Percentiles rank a stretch among this genome's conserved stretches.
phyloP scores from a whole-genome alignment of 2,329 filamentous ascomycete species.

The Botryosphaeria agaves region DNA sequence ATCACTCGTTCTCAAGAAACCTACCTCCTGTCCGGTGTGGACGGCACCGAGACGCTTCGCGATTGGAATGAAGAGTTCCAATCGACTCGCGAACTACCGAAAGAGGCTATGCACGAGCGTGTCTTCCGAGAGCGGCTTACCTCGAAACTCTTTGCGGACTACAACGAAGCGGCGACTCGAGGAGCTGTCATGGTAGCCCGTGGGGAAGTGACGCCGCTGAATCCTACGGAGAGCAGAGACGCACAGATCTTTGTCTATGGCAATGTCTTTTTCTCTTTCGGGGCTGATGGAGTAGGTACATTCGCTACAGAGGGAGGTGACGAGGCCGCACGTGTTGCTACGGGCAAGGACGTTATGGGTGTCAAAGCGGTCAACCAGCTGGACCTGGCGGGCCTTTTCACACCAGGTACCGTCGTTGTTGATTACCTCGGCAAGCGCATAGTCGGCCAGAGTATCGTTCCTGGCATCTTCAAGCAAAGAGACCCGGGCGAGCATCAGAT shows the following conservation, averaged over 20 bases:
- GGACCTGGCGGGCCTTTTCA: slow-evolving; percentile 87
- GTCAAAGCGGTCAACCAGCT: slow-evolving; percentile 94
- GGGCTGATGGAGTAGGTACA: slow-evolving; percentile 90
- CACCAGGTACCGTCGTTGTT: slow-evolving; percentile 86
- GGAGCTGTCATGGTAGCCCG: slow-evolving; percentile 84
- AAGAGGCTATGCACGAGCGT: slow-evolving; percentile 83
- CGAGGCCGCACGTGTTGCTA: slow-evolving; percentile 87
- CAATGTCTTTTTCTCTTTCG: slow-evolving; percentile 98
- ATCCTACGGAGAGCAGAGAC: slow-evolving; percentile 81
- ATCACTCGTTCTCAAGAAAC: slow-evolving; percentile 83
- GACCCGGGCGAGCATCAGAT: slow-evolving; percentile 97
- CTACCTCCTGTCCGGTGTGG: slow-evolving; percentile 74
- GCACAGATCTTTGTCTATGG: slow-evolving; percentile 99
- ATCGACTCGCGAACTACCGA: slow-evolving; percentile 84
- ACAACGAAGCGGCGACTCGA: slow-evolving; percentile 84
- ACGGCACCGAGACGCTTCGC: slow-evolving; percentile 83
- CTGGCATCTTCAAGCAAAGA: slow-evolving; percentile 96
- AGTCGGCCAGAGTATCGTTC: slow-evolving; percentile 94
- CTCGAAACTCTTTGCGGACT: slow-evolving; percentile 93
- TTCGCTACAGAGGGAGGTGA: slow-evolving; percentile 94
- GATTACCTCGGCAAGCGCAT: slow-evolving; percentile 96
- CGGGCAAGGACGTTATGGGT: slow-evolving; percentile 88
- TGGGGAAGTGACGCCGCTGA: slow-evolving; percentile 82
- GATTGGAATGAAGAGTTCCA: slow-evolving; percentile 99
- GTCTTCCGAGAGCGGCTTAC: slow-evolving; percentile 90